Evolutionary conservation across 805 yeast genomes (phyloP).

Genomic region (Debaryomyces maramus): DNA sequence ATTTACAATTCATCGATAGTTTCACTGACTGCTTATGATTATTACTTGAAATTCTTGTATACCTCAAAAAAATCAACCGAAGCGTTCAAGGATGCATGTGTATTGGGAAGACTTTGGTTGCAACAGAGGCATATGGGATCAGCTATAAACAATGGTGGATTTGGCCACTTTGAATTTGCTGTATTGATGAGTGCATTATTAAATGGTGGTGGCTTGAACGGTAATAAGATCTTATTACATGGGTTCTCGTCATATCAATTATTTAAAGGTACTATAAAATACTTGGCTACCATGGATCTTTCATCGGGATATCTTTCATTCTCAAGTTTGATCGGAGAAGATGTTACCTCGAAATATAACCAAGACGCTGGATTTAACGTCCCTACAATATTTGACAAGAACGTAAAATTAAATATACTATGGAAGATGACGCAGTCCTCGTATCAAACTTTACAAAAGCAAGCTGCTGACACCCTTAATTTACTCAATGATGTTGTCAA

Average conservation of each 20-base stretch:
- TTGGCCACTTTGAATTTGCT: slow-evolving; percentile 90
- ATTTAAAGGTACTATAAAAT: slow-evolving; percentile 84
- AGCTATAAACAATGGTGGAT: slow-evolving; percentile 67
- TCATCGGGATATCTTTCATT: slow-evolving; percentile 68
- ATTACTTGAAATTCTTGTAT: slow-evolving; percentile 73
- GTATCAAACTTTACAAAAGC: slow-evolving; percentile 58
- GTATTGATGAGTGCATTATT: slow-evolving; percentile 76
- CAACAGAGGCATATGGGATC: slow-evolving; percentile 81
- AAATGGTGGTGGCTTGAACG: slow-evolving; percentile 77
- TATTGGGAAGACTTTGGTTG: slow-evolving; percentile 87
- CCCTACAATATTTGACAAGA: slow-evolving; percentile 76
- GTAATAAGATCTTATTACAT: slow-evolving; percentile 72
- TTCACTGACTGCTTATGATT: slow-evolving; percentile 64
- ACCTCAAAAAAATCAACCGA: slow-evolving; percentile 74
- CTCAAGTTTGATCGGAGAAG: slow-evolving; percentile 53
- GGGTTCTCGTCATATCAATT: slow-evolving; percentile 94
- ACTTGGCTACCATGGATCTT: slow-evolving; percentile 78
- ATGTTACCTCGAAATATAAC: slow-evolving; percentile 43
- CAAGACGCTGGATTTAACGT: slow-evolving; percentile 59
- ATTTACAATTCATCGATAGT: slow-evolving; percentile 80
- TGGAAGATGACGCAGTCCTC: slow-evolving; percentile 78
- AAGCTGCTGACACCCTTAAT: slow-evolving; percentile 66
- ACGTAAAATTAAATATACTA: slow-evolving; percentile 72
- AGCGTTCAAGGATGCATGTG: slow-evolving; percentile 82
- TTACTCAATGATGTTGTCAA: slow-evolving; percentile 75